Evolutionary conservation across 2,329 filamentous ascomycete species (phyloP), one percentile per base, ranked within the genome.

Genomic region (Aspergillus viridinutans): DNA sequence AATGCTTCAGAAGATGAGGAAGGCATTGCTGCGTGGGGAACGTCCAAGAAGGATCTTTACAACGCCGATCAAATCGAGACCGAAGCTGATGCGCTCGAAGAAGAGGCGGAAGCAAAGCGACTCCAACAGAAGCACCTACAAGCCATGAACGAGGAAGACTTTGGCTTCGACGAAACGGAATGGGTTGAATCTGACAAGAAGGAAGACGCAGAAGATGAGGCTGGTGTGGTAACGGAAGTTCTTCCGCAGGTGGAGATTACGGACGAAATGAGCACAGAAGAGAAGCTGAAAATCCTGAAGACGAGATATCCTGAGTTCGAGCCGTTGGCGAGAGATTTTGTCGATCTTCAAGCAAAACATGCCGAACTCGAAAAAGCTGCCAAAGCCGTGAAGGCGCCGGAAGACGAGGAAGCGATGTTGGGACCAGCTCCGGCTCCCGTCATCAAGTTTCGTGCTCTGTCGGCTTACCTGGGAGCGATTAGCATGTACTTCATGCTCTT

Each of bases 401-500:
- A 62, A 55, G 62, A 70, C 25, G 57, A 59, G 20, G 56, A 62
- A 40, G 62, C 68, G 79, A 66, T 73, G 76, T 10, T 76, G 72
- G 58, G 80, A 21, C 61, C 62, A 21, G 59, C 68, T 3, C 84
- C 84, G 2, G 72, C 88, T n/a, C 78, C 83, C 23, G 79, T 86
- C 8, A 81, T 90, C 57, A 94, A 93, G 72, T 87, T 89, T 70
- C 87, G 90, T 72, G 86, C 92, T 10, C 80, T 96, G 42, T 88
- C 90, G 4, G 90, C 92, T 58, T 97, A 99, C 70, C 80, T 97
- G 25, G 91, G 90, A 47, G 83, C 90, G 1, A 80, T 99, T 64
- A 88, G 90, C 50, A 92, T 96, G 85, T 99, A 99, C 74, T 96
- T 99, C 72, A 90, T 92, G 40, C 83, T 97, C 38, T 78, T 99